Conservation (phyloP, 257 asterid species). For the Cordia subcordata region DNA sequence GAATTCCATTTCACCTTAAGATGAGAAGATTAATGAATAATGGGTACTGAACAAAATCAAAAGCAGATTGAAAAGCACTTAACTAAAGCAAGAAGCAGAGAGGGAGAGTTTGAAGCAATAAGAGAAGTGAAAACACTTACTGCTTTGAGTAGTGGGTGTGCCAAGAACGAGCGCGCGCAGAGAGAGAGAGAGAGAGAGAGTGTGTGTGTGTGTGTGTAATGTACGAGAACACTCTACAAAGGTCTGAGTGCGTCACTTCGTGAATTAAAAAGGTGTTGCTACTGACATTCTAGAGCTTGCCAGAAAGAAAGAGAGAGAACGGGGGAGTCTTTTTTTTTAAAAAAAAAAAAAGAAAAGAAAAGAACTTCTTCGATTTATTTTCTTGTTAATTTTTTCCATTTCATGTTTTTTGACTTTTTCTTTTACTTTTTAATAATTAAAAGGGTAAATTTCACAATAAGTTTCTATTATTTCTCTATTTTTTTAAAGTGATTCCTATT, state of each 20-base stretch:
- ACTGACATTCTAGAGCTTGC: conserved; percentile 7
- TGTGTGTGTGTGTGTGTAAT: no score
- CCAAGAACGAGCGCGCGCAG: neutral
- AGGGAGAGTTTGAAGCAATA: neutral
- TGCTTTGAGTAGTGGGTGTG: neutral
- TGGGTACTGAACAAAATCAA: neutral
- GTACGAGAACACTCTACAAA: no score
- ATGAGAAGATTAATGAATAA: neutral
- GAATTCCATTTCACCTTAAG: neutral
- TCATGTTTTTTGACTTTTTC: no score
- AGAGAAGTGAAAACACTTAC: neutral
- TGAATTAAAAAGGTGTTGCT: neutral
- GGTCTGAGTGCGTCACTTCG: neutral
- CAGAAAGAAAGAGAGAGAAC: conserved; percentile 4
- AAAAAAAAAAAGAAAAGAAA: no score
- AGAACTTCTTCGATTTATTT: no score
- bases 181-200: neutral
- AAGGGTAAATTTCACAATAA: no score
- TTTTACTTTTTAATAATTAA: no score
- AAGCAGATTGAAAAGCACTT: neutral
- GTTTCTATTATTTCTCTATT: no score
- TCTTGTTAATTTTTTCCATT: no score
- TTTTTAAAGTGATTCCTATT: no score
- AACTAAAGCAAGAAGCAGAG: neutral
- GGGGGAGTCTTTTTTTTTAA: neutral